These are phyloP conservation scores for Gilbertella persicaria DNA, from an alignment of 371 early-diverging fungal species.

Conservation along the genomic window DNA sequence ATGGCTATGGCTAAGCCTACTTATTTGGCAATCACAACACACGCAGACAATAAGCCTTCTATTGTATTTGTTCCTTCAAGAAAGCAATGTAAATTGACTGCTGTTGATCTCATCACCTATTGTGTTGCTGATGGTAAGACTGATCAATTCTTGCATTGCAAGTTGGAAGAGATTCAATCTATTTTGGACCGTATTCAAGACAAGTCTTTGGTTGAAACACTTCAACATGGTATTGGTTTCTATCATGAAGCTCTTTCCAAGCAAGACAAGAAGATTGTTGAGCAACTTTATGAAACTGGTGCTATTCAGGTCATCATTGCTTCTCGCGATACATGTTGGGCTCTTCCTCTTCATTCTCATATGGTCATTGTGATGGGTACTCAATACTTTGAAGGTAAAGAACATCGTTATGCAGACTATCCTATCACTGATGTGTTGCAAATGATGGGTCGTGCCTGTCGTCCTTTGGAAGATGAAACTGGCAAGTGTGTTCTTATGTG, in stretches of 20 bases:
- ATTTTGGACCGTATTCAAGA: conserved; percentile 73
- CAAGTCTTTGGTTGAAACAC: conserved; percentile 66
- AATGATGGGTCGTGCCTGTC: conserved; percentile 94
- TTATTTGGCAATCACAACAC: conserved; percentile 74
- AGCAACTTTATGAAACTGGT: conserved; percentile 73
- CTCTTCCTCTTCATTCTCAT: conserved; percentile 74
- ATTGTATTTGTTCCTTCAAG: conserved; percentile 92
- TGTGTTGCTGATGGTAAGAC: conserved; percentile 73
- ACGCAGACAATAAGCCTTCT: conserved; percentile 67
- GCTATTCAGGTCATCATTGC: conserved; percentile 91
- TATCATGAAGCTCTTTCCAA: conserved; percentile 86
- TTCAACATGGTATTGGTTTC: conserved; percentile 87
- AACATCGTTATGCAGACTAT: conserved; percentile 95
- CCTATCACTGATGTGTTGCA: conserved; percentile 92
- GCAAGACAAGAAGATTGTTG: conserved; percentile 74
- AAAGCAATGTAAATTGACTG: conserved; percentile 89
- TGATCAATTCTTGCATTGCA: conserved; percentile 73
- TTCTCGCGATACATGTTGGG: conserved; percentile 91
- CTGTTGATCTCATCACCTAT: conserved; percentile 79
- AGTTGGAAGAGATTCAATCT: conserved; percentile 63
- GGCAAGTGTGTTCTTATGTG: conserved; percentile 93
- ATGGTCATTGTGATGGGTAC: conserved; percentile 96
- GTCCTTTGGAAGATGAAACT: conserved; percentile 67
- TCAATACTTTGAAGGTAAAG: conserved; percentile 91
- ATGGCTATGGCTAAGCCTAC: conserved; percentile 91